phyloP scores from a whole-genome alignment of 2,329 filamentous ascomycete genomes.

The Magnaporthiopsis rhizophila region DNA sequence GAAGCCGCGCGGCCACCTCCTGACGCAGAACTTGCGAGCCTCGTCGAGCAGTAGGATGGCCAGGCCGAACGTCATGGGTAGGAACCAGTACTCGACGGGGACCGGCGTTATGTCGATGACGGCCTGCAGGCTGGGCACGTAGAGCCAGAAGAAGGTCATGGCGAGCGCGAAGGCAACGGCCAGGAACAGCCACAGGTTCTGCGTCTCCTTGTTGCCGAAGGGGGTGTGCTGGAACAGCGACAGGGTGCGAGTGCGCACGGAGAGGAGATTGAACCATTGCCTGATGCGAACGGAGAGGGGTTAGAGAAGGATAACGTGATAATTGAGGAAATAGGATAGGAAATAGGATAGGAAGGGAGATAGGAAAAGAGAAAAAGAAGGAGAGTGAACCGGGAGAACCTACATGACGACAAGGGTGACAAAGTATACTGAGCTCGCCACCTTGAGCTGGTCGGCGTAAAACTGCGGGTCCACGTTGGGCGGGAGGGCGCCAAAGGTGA shows the following conservation, averaged over 20 bases:
- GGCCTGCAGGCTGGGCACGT: conserved; percentile 56
- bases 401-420: conserved; percentile 73
- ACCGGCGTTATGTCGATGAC: conserved; percentile 54
- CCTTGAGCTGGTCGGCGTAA: conserved; percentile 48
- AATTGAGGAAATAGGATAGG: background rate
- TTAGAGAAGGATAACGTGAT: background rate
- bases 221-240: conserved; percentile 68
- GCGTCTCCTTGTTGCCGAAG: conserved; percentile 52
- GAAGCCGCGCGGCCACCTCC: conserved; percentile 48
- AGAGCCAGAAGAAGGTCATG: conserved; percentile 64
- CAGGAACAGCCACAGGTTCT: conserved; percentile 62
- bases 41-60: conserved; percentile 60
- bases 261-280: conserved; percentile 70
- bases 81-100: conserved; percentile 67
- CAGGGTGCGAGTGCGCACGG: conserved; percentile 56
- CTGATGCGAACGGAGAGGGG: conserved; percentile 16
- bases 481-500: conserved; percentile 53
- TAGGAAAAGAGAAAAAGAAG: background rate
- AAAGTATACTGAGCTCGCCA: conserved; percentile 69
- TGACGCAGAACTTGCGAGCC: conserved; percentile 52
- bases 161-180: conserved; percentile 61
- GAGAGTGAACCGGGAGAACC: conserved; percentile 14
- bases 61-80: conserved; percentile 65
- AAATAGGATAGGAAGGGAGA: background rate
- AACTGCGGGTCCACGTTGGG: conserved; percentile 43